Conservation (phyloP, 192 early-diverging fungal genomes). For the Coemansia sp. region DNA sequence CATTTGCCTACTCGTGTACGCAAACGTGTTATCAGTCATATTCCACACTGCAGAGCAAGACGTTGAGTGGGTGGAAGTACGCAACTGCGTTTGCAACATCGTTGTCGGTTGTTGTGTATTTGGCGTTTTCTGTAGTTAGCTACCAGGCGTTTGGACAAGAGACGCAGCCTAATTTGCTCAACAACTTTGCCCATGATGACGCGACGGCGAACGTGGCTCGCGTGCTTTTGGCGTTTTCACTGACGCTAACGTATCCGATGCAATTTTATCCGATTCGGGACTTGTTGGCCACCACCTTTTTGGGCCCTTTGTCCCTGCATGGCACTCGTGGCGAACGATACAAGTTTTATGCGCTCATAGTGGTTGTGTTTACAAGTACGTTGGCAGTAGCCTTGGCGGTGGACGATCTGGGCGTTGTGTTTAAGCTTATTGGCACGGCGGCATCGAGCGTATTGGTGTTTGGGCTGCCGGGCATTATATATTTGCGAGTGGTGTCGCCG, state of each 20-base stretch:
- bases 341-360: constrained; percentile 18
- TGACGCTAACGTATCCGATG: constrained; percentile 63
- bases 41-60: constrained; percentile 51
- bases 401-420: constrained; percentile 51
- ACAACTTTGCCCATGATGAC: constrained; percentile 63
- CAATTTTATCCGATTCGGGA: constrained; percentile 55
- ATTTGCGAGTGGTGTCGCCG: constrained; percentile 38
- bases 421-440: constrained; percentile 50
- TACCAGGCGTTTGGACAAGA: constrained; percentile 62
- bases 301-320: constrained; percentile 18
- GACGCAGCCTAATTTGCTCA: constrained; percentile 65
- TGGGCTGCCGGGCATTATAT: constrained; percentile 43
- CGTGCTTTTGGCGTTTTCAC: constrained; percentile 59
- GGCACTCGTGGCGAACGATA: neutral
- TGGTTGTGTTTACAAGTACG: constrained; percentile 36
- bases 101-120: constrained; percentile 56
- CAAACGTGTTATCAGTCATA: constrained; percentile 65
- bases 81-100: constrained; percentile 56
- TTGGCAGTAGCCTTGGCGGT: constrained; percentile 31
- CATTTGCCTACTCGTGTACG: constrained; percentile 66
- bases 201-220: constrained; percentile 62
- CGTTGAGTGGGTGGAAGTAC: constrained; percentile 50
- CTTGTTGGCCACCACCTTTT: constrained; percentile 18
- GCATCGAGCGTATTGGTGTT: constrained; percentile 48
- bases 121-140: constrained; percentile 62